These are phyloP conservation scores for Cyberlindnera mrakii DNA, from an alignment of 805 yeast species.

Conservation along the genomic window DNA sequence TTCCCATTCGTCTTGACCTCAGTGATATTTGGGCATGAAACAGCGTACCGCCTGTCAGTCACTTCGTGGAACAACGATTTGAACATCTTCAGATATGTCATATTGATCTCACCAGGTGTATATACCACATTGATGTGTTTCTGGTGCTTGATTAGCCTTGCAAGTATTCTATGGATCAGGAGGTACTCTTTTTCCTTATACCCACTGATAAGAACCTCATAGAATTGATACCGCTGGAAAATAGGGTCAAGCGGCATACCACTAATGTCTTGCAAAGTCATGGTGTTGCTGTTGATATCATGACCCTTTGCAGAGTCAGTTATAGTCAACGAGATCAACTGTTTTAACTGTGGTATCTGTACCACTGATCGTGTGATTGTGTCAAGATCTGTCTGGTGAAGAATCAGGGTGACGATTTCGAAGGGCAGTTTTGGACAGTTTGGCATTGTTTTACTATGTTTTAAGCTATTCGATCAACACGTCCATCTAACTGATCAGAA, in stretches of 20 bases:
- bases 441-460: conserved; percentile 1
- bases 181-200: conserved; percentile 4
- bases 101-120: conserved; percentile 9
- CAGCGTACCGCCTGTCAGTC: conserved; percentile 1
- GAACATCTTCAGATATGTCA: conserved; percentile 19
- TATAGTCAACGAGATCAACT: conserved; percentile 8
- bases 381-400: conserved; percentile 1
- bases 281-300: neutral
- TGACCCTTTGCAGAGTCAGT: conserved; percentile 2
- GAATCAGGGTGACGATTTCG: conserved; percentile 6
- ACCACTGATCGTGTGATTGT: conserved; percentile 5
- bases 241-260: conserved; percentile 4
- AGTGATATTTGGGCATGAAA: conserved; percentile 7
- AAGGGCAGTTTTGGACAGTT: conserved; percentile 3
- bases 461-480: neutral
- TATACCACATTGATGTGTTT: conserved; percentile 11
- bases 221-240: conserved; percentile 14
- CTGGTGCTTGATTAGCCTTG: conserved; percentile 7
- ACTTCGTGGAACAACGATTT: conserved; percentile 14
- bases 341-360: conserved; percentile 11
- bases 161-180: conserved; percentile 8
- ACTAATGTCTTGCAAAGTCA: conserved; percentile 8
- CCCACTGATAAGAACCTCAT: conserved; percentile 8
- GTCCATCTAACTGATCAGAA: too few relatives aligned
- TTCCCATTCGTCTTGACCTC: conserved; percentile 18